Evolutionary conservation across 805 yeast species (phyloP), one percentile per base, ranked within the genome.

Genomic region (Yarrowia bubula): DNA sequence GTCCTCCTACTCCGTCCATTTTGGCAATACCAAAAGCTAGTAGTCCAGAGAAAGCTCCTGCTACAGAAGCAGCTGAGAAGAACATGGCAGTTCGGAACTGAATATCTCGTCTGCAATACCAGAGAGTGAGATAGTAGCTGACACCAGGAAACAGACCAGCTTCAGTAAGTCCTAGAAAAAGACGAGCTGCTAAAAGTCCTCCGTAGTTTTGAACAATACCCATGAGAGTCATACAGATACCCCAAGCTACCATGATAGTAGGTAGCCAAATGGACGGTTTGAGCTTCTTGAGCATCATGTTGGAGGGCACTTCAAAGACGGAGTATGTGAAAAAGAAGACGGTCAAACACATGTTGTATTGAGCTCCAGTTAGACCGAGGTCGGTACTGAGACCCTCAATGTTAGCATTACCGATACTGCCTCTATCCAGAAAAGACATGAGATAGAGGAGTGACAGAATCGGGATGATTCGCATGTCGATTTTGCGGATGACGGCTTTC

Each of bases 41-140:
- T 6, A 69, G 48, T 15, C 88, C 87, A 51, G 86, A 85, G 71
- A 84, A 82, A 1, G 85, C 84, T 42, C 88, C 87, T 53, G 70
- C 69, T 11, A 64, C 35, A n/a, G 67, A 62, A 8, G 69, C 69
- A 13, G 71, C 68, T 3, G 68, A 65, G 28, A 76, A 78, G 69
- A 80, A 79, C 57, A 80, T 69, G 8, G 81, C 75, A 63, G 73
- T 71, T 44, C 83, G 72, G 14, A 74, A 71, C 32, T 75, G 78
- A 15, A 78, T 69, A 66, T 80, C 83, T 18, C 70, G 69, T 13
- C 79, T 70, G 35, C 73, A 74, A 72, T 79, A 80, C 71, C 71
- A 72, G 9, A 65, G 46, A 2, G 73, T 51, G 17, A 72, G 67
- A 39, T 70, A 63, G 66, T 76, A 76, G 41, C 72, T 70, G 35